Evolutionary conservation across 441 rosid genomes (phyloP), one percentile per base, ranked within the genome.

Genomic region (Metrosideros polymorpha): DNA sequence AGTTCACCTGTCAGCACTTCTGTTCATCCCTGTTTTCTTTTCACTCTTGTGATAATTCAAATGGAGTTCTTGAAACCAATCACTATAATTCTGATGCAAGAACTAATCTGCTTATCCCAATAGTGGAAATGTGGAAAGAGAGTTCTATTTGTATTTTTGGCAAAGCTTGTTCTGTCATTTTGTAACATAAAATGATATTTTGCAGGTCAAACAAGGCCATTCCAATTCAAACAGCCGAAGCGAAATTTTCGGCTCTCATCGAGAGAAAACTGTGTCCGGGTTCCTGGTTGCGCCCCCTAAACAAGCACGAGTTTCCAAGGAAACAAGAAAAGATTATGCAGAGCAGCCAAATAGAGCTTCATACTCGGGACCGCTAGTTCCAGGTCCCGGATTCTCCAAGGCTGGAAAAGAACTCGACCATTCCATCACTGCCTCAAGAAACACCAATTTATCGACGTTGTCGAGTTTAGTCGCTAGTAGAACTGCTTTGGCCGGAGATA

Each of bases 301-400:
- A 87, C 91, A 91, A 71, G 52, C 85, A 82, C 92, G 92, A 87
- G 88, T 63, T 75, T 76, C 87, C 49, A 94, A 84, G 88, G 93
- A 93, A 82, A 87, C 82, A 79, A 93, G 88, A 86, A 90, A 89
- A 92, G 93, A 92, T 84, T 86, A 87, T 54, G 30, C 32, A 39
- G 94, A 91, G 63, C 87, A 90, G n/a, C 87, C 84, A 18, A 91
- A 83, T 87, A 93, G 94, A 89, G 92, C 91, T 82, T 93, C 97
- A 39, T 88, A 91, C 88, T 95, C 99, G 7, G 99, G 99, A 82
- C 98, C 99, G 22, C 79, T 95, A 89, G 92, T 91, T 84, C 93
- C 87, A 30, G 90, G 91, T 32, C 59, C 87, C 47, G 89, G 90
- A 84, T 90, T 87, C 91, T 86, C 91, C 57, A 93, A 91, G 89